A percentile compares a stretch with the other conserved stretches of the same genome.
These are phyloP conservation scores for Whalleya microplaca DNA, from an alignment of 2,329 filamentous ascomycete genomes.

Conservation along the genomic window DNA sequence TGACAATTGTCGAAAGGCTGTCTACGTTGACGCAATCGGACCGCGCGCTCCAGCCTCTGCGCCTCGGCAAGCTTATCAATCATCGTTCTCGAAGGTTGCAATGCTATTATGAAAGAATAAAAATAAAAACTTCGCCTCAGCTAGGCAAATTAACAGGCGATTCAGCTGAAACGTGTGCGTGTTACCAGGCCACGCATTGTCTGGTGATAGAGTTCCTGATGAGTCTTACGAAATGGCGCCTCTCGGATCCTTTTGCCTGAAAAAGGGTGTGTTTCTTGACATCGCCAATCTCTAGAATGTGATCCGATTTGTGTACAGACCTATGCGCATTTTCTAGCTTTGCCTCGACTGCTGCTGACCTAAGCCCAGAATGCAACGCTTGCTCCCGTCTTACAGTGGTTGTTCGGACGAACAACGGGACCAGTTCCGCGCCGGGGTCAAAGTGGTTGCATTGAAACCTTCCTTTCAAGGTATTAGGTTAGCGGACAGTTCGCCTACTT, in stretches of 20 bases:
- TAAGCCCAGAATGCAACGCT: slow-evolving; percentile 8
- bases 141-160: slow-evolving; percentile 12
- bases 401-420: slow-evolving; percentile 22
- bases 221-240: slow-evolving; percentile 21
- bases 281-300: neutral
- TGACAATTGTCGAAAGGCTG: neutral
- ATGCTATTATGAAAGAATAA: neutral
- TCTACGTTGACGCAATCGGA: slow-evolving; percentile 16
- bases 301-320: slow-evolving; percentile 5
- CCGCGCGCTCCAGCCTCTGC: slow-evolving; percentile 20
- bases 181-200: slow-evolving; percentile 20
- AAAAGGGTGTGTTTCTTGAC: neutral
- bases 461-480: slow-evolving; percentile 25
- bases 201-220: slow-evolving; percentile 14
- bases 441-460: slow-evolving; percentile 34
- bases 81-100: slow-evolving; percentile 6
- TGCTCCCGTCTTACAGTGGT: slow-evolving; percentile 18
- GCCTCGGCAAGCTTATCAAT: slow-evolving; percentile 20
- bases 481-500: slow-evolving; percentile 24
- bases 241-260: slow-evolving; percentile 24
- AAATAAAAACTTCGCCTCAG: slow-evolving; percentile 11
- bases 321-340: slow-evolving; percentile 1
- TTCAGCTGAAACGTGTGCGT: slow-evolving; percentile 15
- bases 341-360: slow-evolving; percentile 7
- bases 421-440: slow-evolving; percentile 23